Evolutionary conservation across 2,329 filamentous ascomycete genomes (phyloP), one percentile per base, ranked within the genome.

Genomic region (Trichoderma brevicompactum): DNA sequence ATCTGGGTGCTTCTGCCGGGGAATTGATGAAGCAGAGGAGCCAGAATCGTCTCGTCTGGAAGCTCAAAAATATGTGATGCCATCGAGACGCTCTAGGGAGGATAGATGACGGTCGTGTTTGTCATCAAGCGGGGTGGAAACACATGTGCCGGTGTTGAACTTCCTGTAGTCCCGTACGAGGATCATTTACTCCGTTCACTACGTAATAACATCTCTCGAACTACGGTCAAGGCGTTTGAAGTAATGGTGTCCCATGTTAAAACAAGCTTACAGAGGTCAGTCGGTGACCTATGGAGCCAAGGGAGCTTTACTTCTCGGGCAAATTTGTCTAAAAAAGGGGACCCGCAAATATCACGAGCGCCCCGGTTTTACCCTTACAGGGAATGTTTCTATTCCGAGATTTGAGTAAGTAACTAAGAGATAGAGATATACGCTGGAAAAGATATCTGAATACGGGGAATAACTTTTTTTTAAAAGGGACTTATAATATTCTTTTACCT

Each of bases 1-100:
- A 87, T 87, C 74, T 89, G 87, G 55, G 79, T 75, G 54, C 86
- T 83, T 64, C 87, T 81, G 67, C 85, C 86, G 7, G 86, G 86
- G 67, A 85, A 88, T 17, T 70, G 76, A 52, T 82, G 74, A 36
- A 79, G 71, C 7, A 88, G 71, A 3, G 80, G 74, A 2, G 80
- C 74, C 7, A 84, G 72, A 7, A 85, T 69, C 41, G 80, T 72
- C 70, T 87, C 85, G 58, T 84, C 82, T 2, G 85, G 85, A 13
- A 85, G 78, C 65, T 79, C 73, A 71, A 87, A 87, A 15, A 83
- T 12, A 5, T 52, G 23, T 43, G 48, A 62, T 46, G 36, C 46
- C 72, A 6, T 62, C 15, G n/a, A 10, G 36, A 62, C 34, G 38
- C n/a, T 9, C 38, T 38, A 13, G 8, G 36, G 44, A 28, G 44